Evolutionary conservation across 2,329 filamentous ascomycete species (phyloP), one percentile per base, ranked within the genome.

Genomic region (Trichocomaceae sp.): DNA sequence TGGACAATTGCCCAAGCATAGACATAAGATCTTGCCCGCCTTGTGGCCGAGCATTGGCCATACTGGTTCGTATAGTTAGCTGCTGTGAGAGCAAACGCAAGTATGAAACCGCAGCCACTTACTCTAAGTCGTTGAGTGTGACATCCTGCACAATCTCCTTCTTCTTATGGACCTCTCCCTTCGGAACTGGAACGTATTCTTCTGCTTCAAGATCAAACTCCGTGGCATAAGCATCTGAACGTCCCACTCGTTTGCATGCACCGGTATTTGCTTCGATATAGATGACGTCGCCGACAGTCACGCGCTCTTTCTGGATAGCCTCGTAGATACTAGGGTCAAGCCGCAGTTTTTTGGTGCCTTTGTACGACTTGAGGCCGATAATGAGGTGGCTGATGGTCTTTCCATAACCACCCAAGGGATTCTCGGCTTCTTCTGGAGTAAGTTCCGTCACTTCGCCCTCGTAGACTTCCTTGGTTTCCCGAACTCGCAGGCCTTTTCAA

Each of bases 1-100:
- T 97, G 90, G 97, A 96, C 67, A 99, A 77, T 75, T 99, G 93
- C 65, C 93, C 93, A 92, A 99, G 97, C 93, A 99, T 97, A 77
- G 91, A 96, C 91, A 99, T 97, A 62, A 99, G 95, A 72, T 99
- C 93, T 78, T 99, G 93, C 45, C 93, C 93, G 52, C 93, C 93
- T 77, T 97, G 90, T 4, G 93, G 93, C 65, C 92, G 81, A 13
- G 93, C 88, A 67, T 99, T 99, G 61, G 93, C 93, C 59, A 97
- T 87, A 68, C 54, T 56, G 13, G 10, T 47, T 39, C 12, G 12
- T 31, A 22, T 23, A 23, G 50, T 56, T 15, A 56, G 50, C 37
- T 3, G 10, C 6, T 20, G 29, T 15, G 8, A 15, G 4, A 10
- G 44, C 17, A 9, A 22, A 1, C n/a, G 12, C 12, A 3, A 23